Conservation (phyloP, 176 grass and related monocot genomes). For the Zoysia pacifica region DNA sequence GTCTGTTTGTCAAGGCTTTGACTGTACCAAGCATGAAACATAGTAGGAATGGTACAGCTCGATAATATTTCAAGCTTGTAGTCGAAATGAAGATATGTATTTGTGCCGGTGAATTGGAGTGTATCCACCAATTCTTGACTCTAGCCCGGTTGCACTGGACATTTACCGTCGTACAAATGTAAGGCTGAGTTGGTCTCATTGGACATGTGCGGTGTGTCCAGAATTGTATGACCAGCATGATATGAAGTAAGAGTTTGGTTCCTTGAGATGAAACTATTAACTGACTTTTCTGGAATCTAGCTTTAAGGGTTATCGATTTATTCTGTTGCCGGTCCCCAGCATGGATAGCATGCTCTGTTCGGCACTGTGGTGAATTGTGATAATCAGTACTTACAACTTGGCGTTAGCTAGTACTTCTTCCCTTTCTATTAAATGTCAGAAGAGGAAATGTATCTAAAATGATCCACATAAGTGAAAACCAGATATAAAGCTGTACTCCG, state of each 20-base stretch:
- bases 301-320: no score
- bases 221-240: slow-evolving; percentile 28
- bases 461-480: no score
- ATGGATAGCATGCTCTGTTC: no score
- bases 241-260: slow-evolving; percentile 13
- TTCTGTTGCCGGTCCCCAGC: no score
- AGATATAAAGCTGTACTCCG: no score
- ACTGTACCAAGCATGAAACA: slow-evolving; percentile 86
- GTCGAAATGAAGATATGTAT: neutral
- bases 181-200: slow-evolving; percentile 33
- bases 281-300: no score
- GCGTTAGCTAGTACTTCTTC: no score
- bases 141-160: neutral
- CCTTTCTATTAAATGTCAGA: no score
- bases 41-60: slow-evolving; percentile 7
- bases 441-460: no score
- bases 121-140: neutral
- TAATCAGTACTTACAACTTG: no score
- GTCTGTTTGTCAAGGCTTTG: slow-evolving; percentile 88
- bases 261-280: no score
- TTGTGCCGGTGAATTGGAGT: slow-evolving; percentile 21
- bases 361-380: no score
- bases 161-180: slow-evolving; percentile 16
- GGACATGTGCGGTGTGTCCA: neutral
- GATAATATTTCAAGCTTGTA: slow-evolving; percentile 13